Evolutionary conservation across 352 stramenopile genomes (phyloP), one percentile per base, ranked within the genome.

Genomic region (Saprolegnia parasitica): DNA sequence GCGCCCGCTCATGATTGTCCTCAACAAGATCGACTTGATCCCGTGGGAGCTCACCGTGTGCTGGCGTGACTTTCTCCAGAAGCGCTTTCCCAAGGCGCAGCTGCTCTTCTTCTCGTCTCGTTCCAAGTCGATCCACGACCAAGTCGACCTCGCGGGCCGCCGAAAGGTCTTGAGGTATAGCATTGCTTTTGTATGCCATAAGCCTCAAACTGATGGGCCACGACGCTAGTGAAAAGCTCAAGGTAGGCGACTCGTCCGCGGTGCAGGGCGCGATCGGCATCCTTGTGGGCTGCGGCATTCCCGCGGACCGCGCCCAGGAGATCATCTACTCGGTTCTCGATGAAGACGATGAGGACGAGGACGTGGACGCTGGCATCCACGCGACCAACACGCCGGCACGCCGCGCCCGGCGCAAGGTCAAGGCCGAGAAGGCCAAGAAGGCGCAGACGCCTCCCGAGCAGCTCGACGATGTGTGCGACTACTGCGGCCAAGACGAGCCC

Each of bases 21-120:
- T 95, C 47, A 95, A 92, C 67, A 95, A 95, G 76, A 77, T 91
- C 23, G 87, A 95, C 76, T 73, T 95, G 55, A 78, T 95, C 32
- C 83, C 84, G 13, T 74, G 72, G 9, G 70, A 71, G 23, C 81
- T 88, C 11, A 79, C 92, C 4, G 68, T 83, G 54, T 74, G 87
- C 5, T 95, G 87, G 87, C 83, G 86, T 40, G 66, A 71, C 42
- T 91, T 86, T 57, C 67, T 95, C 24, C 65, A 75, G 4, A 80
- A 78, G 52, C 80, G 77, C 11, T 95, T 91, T 62, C 84, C 84
- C 21, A 76, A 86, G 23, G 84, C 76, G 55, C 73, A 81, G n/a
- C 74, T 92, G 56, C 68, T 94, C 26, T 87, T 75, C 62, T 94
- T 94, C 66, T 92, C 84, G 32, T 91, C 83, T 1, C 86, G 86